Evolutionary conservation across 805 yeast genomes (phyloP), one percentile per base, ranked within the genome.

Genomic region (Hanseniaspora jakobsenii): DNA sequence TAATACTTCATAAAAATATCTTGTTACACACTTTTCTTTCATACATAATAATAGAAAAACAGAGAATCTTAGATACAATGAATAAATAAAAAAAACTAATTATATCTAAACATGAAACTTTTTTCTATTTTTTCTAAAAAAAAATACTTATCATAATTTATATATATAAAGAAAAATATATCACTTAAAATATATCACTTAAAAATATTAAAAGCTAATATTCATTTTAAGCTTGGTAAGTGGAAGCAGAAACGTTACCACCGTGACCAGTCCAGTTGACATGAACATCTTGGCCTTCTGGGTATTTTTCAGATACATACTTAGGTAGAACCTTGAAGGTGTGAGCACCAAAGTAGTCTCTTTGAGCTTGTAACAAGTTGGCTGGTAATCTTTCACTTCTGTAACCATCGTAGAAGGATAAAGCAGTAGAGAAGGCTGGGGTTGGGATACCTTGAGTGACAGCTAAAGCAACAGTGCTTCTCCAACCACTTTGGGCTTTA

Each of bases 341-440:
- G 77, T 89, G 98, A 54, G 98, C 97, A 71, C 98, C 98, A 62
- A 89, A 89, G 84, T 86, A 89, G 68, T 89, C 98, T 77, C 98
- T 85, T 77, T 89, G 98, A 61, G 97, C 98, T 74, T 89, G 98
- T 65, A 89, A 74, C 69, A 89, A 75, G 81, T 89, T 89, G 55
- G 98, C 98, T 63, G 97, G 97, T 62, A 87, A 73, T 66, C 80
- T 76, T 53, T 76, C 94, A 49, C 95, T 81, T 78, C 97, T 81
- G 85, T 83, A 87, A 67, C 97, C 97, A 65, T 89, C 98, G 76
- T 84, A 91, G 86, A 89, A 89, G 48, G 95, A 71, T 67, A 89
- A 74, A 58, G 97, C 98, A 53, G 97, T 86, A 52, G 94, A 67
- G 77, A 87, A 86, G 57, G 97, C 96, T 58, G 98, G 98, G 48